Base-by-base conservation (phyloP, 106 monocot genomes). In the Vanilla planifolia region DNA sequence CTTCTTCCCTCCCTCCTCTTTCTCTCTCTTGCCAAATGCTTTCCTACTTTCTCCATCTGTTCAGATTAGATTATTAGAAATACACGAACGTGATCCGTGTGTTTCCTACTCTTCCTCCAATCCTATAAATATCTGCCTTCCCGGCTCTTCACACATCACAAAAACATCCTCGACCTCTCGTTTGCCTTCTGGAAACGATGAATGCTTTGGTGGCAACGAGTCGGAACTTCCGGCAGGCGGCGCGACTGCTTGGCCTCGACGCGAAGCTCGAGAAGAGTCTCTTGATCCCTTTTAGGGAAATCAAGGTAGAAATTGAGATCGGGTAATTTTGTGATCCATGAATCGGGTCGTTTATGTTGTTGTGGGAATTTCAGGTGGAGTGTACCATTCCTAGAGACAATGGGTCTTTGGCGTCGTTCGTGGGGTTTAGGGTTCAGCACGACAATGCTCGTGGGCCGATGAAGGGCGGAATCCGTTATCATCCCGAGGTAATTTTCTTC, bases 401-500 rank as follows among this genome's bases (percentile, higher is more conserved):
- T 55, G 96, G 96, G 2, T 77, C 64, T 2, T 55, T 91, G 72
- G 79, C 67, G 28, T 91, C 96, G 8, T 98, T 67, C 48, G 67
- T 98, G 27, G 96, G 96, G 25, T 98, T 98, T 69, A 78, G 96
- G 61, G 73, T 98, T 25, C 96, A 98, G 70, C 96, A 98, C 32
- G 96, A 98, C 41, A 98, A 98, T 75, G 78, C 96, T 50, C 78
- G 96, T 6, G 96, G 91, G 3, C 96, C 96, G 17, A 92, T 91
- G 91, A 92, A 98, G 52, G 96, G 96, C 7, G 91, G 96, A n/a
- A 88, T 91, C 50, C 79, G 91, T 17, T 91, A 88, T 50, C 96
- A 98, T 19, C 96, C 81, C 4, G 87, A 98, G 79, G 96, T 98
- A n/a, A n/a, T n/a, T n/a, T n/a, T n/a, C n/a, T n/a, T n/a, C n/a